phyloP scores from a whole-genome alignment of 164 flowering plant species.

The Dillenia turbinata region DNA sequence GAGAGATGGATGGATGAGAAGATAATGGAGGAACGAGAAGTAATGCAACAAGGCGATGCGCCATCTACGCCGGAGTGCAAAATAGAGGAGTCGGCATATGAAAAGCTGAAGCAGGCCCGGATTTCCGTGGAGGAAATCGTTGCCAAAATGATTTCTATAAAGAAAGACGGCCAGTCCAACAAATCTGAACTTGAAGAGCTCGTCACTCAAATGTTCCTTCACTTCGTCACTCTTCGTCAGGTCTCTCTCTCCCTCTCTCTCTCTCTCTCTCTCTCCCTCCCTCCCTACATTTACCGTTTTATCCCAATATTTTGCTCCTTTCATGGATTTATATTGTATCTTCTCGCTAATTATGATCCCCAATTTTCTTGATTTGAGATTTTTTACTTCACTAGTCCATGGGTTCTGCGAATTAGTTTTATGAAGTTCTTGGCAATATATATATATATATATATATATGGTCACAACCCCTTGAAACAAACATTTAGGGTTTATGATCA shows the following conservation, averaged over 20 bases:
- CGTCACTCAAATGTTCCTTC: constrained; percentile 75
- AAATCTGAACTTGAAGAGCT: constrained; percentile 72
- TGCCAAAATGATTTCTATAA: constrained; percentile 66
- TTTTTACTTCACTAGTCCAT: neutral
- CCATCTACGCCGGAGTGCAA: constrained; percentile 13
- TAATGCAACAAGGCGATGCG: constrained; percentile 13
- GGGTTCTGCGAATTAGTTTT: too few species aligned
- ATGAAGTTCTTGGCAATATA: too few species aligned
- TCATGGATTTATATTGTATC: neutral
- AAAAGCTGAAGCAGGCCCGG: constrained; percentile 52
- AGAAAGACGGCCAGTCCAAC: constrained; percentile 52
- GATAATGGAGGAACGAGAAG: constrained; percentile 27
- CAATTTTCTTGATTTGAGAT: neutral
- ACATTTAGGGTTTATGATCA: neutral
- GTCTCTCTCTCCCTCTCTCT: constrained; percentile 22
- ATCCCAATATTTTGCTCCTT: too few species aligned
- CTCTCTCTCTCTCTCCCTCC: neutral
- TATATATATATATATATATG: neutral
- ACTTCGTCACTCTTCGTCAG: constrained; percentile 88
- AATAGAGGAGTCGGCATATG: constrained; percentile 44
- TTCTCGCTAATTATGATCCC: neutral
- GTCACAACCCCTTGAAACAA: neutral
- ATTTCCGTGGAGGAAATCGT: constrained; percentile 73
- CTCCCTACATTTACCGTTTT: too few species aligned
- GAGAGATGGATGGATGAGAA: constrained; percentile 17